Percentiles rank a stretch among this genome's conserved stretches.
Evolutionary conservation across 495 filamentous ascomycete species (phyloP).

Genomic region (Trypethelium eluteriae): DNA sequence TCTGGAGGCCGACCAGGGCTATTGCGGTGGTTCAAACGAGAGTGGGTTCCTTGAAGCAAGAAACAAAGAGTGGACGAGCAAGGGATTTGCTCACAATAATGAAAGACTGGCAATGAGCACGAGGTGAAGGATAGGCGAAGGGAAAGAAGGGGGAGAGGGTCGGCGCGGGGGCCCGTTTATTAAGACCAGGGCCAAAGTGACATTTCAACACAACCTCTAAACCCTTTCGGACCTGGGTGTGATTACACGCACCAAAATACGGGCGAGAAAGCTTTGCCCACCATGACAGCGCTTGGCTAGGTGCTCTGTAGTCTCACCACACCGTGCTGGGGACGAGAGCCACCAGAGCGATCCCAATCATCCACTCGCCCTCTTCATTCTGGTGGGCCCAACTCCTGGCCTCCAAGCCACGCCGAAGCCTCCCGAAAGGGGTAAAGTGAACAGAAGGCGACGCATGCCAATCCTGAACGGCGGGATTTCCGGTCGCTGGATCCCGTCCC

Average conservation of each 20-base stretch:
- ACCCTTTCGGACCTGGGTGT: background rate
- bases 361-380: background rate
- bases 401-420: constrained; percentile 2
- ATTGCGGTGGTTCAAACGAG: constrained; percentile 26
- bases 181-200: background rate
- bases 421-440: background rate
- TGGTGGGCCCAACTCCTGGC: background rate
- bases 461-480: background rate
- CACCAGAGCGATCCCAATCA: background rate
- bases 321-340: background rate
- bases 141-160: constrained; percentile 16
- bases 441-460: background rate
- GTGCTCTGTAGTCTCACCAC: background rate
- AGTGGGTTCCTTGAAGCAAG: constrained; percentile 25
- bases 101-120: constrained; percentile 19
- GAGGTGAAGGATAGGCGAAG: constrained; percentile 18
- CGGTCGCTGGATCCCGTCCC: background rate
- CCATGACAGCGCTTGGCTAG: constrained; percentile 1
- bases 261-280: background rate
- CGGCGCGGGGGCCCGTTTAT: constrained; percentile 13
- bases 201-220: background rate
- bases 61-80: constrained; percentile 30
- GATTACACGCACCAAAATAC: background rate
- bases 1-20: constrained; percentile 34
- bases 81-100: constrained; percentile 35